Conservation (phyloP, 108 stramenopile species). For the Skeletonema potamos region DNA sequence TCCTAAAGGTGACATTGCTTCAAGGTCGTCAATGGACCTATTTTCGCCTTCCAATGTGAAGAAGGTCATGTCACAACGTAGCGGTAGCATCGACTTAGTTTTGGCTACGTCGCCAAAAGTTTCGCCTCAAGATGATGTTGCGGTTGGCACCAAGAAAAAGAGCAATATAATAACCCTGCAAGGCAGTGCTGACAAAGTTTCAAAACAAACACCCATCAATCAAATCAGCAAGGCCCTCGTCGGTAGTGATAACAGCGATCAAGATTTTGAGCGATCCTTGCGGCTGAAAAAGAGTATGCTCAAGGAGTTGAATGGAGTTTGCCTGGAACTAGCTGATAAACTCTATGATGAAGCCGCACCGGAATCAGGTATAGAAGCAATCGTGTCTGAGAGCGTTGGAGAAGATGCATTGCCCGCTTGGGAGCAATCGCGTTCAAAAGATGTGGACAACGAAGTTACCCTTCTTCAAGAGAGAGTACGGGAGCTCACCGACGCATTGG, state of each 20-base stretch:
- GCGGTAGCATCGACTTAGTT: not conserved
- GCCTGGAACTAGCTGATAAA: slow-evolving; percentile 15
- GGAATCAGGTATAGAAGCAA: not conserved
- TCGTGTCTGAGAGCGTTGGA: not conserved
- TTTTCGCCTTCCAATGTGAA: slow-evolving; percentile 52
- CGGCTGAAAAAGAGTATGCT: slow-evolving; percentile 37
- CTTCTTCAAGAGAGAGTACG: not conserved
- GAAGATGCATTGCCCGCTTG: not conserved
- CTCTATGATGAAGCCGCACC: not conserved
- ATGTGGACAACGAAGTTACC: not conserved
- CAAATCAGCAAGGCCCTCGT: slow-evolving; percentile 32
- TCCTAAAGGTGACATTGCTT: not conserved
- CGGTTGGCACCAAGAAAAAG: not conserved
- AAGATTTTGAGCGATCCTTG: slow-evolving; percentile 29
- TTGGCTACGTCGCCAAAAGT: not conserved
- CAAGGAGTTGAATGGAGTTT: slow-evolving; percentile 35
- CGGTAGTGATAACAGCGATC: slow-evolving; percentile 8
- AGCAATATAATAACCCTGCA: not conserved
- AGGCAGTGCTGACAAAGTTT: not conserved
- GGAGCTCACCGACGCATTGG: not conserved
- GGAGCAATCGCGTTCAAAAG: not conserved
- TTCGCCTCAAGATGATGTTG: not conserved
- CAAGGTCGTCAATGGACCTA: not conserved
- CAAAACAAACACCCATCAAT: slow-evolving; percentile 9
- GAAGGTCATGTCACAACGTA: slow-evolving; percentile 8